These are phyloP conservation scores for Leucocoprinus leucothites DNA, from an alignment of 768 basidiomycete genomes.

Conservation along the genomic window DNA sequence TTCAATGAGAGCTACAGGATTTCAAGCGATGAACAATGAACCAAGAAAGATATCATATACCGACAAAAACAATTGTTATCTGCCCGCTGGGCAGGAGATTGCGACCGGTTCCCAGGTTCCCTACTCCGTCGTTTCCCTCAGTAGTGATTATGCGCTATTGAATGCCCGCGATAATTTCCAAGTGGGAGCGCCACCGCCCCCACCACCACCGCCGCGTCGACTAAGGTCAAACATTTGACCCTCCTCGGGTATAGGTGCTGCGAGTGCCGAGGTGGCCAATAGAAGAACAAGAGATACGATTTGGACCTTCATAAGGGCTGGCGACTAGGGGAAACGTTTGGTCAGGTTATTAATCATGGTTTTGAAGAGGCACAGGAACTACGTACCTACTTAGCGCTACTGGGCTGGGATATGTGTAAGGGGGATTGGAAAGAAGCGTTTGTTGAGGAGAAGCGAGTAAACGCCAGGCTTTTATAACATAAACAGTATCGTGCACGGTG, in stretches of 20 bases:
- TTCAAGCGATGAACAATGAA: too few relatives aligned
- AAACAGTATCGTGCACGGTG: neutral
- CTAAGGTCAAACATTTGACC: neutral
- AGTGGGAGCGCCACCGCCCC: too few relatives aligned
- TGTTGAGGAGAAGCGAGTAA: conserved; percentile 7
- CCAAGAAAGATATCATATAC: too few relatives aligned
- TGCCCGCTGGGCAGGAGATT: too few relatives aligned
- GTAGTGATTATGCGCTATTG: too few relatives aligned
- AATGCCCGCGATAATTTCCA: too few relatives aligned
- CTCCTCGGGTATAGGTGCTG: neutral
- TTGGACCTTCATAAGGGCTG: conserved; percentile 1
- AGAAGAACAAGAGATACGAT: neutral
- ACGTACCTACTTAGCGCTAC: conserved; percentile 2
- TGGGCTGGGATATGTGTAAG: neutral
- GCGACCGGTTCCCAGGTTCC: too few relatives aligned
- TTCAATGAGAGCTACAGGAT: too few relatives aligned
- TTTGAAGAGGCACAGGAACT: conserved; percentile 5
- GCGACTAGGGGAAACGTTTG: neutral
- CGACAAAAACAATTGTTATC: too few relatives aligned
- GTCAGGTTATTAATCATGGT: neutral
- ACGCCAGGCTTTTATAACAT: conserved; percentile 8
- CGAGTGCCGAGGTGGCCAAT: conserved; percentile 1
- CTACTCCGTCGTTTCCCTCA: too few relatives aligned
- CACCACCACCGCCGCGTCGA: neutral
- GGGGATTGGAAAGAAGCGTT: conserved; percentile 3